Evolutionary conservation across 768 basidiomycete species (phyloP).

Genomic region (Lentinus brumalis): DNA sequence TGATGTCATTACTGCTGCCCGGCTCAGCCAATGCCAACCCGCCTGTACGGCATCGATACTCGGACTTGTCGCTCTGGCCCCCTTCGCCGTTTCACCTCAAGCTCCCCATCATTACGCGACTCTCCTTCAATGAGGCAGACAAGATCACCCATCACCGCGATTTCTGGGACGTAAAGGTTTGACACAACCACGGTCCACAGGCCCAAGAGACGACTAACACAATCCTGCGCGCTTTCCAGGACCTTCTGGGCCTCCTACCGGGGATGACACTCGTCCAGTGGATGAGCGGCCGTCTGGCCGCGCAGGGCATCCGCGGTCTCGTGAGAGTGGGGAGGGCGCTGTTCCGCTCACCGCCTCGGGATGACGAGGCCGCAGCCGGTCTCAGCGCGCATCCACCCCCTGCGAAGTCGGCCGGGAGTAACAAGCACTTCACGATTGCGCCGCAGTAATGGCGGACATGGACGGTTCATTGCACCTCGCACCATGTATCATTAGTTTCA

Average conservation of each 20-base stretch:
- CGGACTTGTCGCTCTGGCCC: conserved; percentile 34
- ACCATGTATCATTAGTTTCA: background rate
- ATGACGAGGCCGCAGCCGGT: conserved; percentile 7
- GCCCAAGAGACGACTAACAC: background rate
- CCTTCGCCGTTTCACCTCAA: conserved; percentile 76
- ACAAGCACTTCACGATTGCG: background rate
- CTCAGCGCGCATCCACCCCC: background rate
- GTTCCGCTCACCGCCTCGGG: conserved; percentile 13
- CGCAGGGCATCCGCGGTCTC: conserved; percentile 47
- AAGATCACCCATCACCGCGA: conserved; percentile 79
- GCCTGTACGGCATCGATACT: conserved; percentile 2
- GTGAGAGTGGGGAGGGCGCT: conserved; percentile 20
- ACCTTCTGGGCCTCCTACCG: conserved; percentile 72
- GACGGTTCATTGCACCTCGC: background rate
- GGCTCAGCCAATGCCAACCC: conserved; percentile 1
- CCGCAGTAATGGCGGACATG: background rate
- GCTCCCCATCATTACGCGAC: conserved; percentile 69
- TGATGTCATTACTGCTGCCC: conserved; percentile 8
- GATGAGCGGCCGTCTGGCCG: conserved; percentile 65
- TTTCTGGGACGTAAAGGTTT: conserved; percentile 69
- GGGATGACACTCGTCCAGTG: conserved; percentile 69
- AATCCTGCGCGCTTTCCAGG: conserved; percentile 29
- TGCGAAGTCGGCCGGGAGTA: background rate
- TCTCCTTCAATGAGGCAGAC: conserved; percentile 83
- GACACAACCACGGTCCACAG: background rate